Evolutionary conservation across 345 rosid species (phyloP).

Genomic region (Gossypium ekmanianum): DNA sequence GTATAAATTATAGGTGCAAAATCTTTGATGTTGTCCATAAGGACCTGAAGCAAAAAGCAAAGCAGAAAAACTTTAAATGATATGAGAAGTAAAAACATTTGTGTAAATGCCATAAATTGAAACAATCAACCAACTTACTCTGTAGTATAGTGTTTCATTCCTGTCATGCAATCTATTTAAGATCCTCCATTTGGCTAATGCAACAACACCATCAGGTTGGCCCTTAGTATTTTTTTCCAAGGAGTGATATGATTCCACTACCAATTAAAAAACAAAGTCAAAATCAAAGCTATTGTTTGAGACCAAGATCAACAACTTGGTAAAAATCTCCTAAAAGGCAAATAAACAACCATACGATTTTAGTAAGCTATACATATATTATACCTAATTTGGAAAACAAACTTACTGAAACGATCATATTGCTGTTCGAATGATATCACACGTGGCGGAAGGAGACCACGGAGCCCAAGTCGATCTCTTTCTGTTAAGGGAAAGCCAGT

Average conservation of each 20-base stretch:
- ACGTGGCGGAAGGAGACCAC: slow-evolving; percentile 97
- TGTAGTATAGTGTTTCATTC: slow-evolving; percentile 89
- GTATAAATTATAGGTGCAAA: slow-evolving; percentile 95
- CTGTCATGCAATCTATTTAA: slow-evolving; percentile 94
- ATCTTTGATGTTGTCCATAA: slow-evolving; percentile 86
- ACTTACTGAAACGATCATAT: slow-evolving; percentile 92
- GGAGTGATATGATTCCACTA: slow-evolving; percentile 88
- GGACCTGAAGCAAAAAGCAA: slow-evolving; percentile 52
- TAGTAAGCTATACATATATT: background rate
- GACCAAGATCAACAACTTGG: background rate
- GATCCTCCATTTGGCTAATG: slow-evolving; percentile 97
- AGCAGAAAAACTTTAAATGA: slow-evolving; percentile 1
- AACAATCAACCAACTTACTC: slow-evolving; percentile 43
- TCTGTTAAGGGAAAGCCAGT: slow-evolving; percentile 95
- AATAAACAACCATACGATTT: background rate
- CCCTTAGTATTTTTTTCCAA: slow-evolving; percentile 76
- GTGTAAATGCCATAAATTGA: slow-evolving; percentile 9
- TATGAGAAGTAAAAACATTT: background rate
- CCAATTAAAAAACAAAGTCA: slow-evolving; percentile 19
- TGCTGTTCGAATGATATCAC: slow-evolving; percentile 88
- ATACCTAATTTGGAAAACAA: slow-evolving; percentile 3
- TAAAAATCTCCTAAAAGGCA: background rate
- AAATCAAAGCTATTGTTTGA: background rate
- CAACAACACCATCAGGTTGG: slow-evolving; percentile 57
- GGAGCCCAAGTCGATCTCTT: slow-evolving; percentile 90